A percentile compares a stretch with the other conserved stretches of the same genome.
Evolutionary conservation across 2,329 filamentous ascomycete genomes (phyloP).

Genomic region (Neofusicoccum sp.): DNA sequence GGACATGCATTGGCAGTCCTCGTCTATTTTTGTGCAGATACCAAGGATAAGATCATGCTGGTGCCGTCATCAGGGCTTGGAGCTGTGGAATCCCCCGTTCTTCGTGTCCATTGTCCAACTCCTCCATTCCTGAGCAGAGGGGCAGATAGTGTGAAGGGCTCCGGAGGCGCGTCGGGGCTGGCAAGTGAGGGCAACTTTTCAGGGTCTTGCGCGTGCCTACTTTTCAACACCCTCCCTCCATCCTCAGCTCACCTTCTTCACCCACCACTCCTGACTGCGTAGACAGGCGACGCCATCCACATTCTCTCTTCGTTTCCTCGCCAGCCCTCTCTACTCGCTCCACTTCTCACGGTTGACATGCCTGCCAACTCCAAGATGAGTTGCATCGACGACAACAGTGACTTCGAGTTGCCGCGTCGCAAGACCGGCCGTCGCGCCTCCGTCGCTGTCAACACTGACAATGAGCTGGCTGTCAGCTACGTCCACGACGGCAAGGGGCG

Average conservation of each 20-base stretch:
- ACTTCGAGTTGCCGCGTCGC: too few relatives aligned
- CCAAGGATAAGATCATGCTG: background rate
- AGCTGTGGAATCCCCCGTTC: background rate
- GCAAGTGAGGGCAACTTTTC: background rate
- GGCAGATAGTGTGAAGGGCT: background rate
- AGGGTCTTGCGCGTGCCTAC: background rate
- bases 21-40: background rate
- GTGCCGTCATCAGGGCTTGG: background rate
- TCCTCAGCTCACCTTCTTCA: background rate
- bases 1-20: background rate
- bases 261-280: too few relatives aligned
- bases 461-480: background rate
- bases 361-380: too few relatives aligned
- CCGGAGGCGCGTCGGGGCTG: too few relatives aligned
- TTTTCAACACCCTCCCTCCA: background rate
- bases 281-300: too few relatives aligned
- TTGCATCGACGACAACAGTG: too few relatives aligned
- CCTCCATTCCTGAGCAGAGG: background rate
- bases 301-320: too few relatives aligned
- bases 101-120: background rate
- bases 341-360: too few relatives aligned
- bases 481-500: background rate
- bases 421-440: too few relatives aligned
- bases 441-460: too few relatives aligned
- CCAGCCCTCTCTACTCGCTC: too few relatives aligned